Base-by-base conservation (phyloP, 495 filamentous ascomycete genomes). In the Bathelium albidoporum region DNA sequence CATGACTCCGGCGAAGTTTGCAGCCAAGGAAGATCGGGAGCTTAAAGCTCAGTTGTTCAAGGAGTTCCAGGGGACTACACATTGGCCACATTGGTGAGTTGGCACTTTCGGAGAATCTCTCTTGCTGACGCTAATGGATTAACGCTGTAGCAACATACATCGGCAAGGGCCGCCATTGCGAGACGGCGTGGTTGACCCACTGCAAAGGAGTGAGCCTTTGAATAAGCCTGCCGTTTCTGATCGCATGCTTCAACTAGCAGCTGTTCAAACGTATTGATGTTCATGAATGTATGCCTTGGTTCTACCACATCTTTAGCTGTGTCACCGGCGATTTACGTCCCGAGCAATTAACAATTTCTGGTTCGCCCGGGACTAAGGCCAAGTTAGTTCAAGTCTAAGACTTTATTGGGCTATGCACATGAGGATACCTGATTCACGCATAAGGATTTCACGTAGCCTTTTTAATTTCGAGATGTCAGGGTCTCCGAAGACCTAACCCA, bases 1-100 rank as follows among this genome's bases (percentile, higher is more conserved):
- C 62, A 78, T 78, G 41, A 75, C 74, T 1, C 77, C 77, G 0
- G 69, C 74, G 10, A 62, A 59, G 12, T 66, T 76, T 55, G 73
- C 74, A 9, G 66, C 63, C 0, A 58, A 65, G 2, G 75, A 76
- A 53, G 71, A 72, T 1, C 58, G 75, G 5, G 63, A 65, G 45
- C 59, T 64, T 32, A 79, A 78, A 63, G 66, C 66, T 59, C 67
- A 76, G 34, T 66, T 77, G 0, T 78, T 80, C 52, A 69, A 71
- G 32, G 32, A 31, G 16, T 59, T 72, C 43, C 66, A 74, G 49
- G 71, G 73, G 12, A 76, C 77, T 0, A 78, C 77, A 1, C 76
- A 80, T 45, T 80, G 77, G 78, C 73, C 76, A 2, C 73, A 78
- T 63, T 66, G 59, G 14, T 43, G 3, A 16, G 24, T 59, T 14